Conservation (phyloP, 495 filamentous ascomycete species). For the Sabuloglossum arenarium region DNA sequence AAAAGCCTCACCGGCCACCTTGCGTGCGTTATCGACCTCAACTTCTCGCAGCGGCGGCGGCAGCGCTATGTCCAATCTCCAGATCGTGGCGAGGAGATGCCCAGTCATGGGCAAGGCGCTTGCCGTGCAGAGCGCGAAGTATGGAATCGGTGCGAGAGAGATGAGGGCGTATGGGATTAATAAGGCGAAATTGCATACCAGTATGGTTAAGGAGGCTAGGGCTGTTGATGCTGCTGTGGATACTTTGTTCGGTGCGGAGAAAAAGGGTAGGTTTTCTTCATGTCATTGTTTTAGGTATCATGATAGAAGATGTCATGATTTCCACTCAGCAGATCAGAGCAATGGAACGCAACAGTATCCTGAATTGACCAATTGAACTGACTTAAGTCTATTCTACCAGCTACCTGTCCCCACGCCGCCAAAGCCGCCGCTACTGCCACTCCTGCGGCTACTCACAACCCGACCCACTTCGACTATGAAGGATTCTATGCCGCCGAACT, state of each 20-base stretch:
- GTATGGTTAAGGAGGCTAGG: conserved; percentile 46
- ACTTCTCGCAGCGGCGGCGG: conserved; percentile 57
- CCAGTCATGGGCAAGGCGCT: conserved; percentile 97
- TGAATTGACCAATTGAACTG: not conserved
- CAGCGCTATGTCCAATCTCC: conserved; percentile 90
- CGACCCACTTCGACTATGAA: conserved; percentile 56
- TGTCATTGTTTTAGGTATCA: not conserved
- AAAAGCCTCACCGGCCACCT: conserved; percentile 72
- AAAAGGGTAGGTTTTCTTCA: not conserved
- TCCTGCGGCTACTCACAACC: conserved; percentile 8
- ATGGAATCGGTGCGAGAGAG: conserved; percentile 20
- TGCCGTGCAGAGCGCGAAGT: conserved; percentile 59
- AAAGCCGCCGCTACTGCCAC: conserved; percentile 6
- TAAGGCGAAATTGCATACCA: conserved; percentile 66
- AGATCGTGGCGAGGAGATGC: conserved; percentile 84
- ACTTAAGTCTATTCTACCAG: conserved; percentile 2
- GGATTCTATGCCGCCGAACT: conserved; percentile 73
- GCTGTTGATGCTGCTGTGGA: conserved; percentile 30
- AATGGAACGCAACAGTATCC: no score
- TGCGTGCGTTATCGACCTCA: conserved; percentile 75
- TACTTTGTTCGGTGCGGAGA: conserved; percentile 34
- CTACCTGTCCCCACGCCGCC: conserved; percentile 9
- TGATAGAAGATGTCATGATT: not conserved
- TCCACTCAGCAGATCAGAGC: no score
- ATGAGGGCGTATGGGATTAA: conserved; percentile 25